These are phyloP conservation scores for Coemansia sp. DNA, from an alignment of 192 early-diverging fungal genomes.

Conservation along the genomic window DNA sequence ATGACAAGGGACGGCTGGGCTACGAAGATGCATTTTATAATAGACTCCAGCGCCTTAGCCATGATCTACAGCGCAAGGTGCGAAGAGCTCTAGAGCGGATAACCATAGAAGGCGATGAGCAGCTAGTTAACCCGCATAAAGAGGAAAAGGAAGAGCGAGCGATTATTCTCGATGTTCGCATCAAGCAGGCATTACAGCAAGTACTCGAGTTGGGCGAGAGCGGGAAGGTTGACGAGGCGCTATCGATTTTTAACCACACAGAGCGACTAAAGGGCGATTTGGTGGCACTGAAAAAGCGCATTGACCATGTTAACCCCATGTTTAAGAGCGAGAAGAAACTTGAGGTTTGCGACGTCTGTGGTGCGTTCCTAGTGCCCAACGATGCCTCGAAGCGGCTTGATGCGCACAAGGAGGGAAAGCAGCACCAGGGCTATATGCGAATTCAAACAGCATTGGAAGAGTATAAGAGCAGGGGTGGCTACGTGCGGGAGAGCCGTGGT, in stretches of 20 bases:
- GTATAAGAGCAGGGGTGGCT: constrained; percentile 40
- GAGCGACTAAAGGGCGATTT: constrained; percentile 72
- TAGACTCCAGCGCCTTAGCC: constrained; percentile 63
- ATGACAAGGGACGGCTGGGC: constrained; percentile 68
- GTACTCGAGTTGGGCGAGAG: constrained; percentile 75
- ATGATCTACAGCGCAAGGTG: constrained; percentile 75
- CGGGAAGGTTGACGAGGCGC: constrained; percentile 76
- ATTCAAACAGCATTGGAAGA: constrained; percentile 78
- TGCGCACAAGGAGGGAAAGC: constrained; percentile 82
- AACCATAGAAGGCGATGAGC: constrained; percentile 66
- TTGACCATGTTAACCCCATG: constrained; percentile 62
- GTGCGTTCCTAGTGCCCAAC: constrained; percentile 80
- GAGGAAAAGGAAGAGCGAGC: constrained; percentile 83
- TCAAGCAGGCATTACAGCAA: constrained; percentile 67
- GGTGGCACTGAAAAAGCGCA: constrained; percentile 59
- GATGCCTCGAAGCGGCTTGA: constrained; percentile 81
- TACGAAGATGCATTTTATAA: constrained; percentile 77
- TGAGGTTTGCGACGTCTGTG: constrained; percentile 84
- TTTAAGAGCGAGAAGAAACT: constrained; percentile 74
- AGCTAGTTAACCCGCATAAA: constrained; percentile 64
- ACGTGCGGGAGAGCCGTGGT: constrained; percentile 10
- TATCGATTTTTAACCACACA: constrained; percentile 62
- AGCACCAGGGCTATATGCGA: constrained; percentile 79
- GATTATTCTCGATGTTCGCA: constrained; percentile 79
- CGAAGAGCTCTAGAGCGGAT: constrained; percentile 69